phyloP scores from a whole-genome alignment of 768 basidiomycete genomes.

The Postia placenta region DNA sequence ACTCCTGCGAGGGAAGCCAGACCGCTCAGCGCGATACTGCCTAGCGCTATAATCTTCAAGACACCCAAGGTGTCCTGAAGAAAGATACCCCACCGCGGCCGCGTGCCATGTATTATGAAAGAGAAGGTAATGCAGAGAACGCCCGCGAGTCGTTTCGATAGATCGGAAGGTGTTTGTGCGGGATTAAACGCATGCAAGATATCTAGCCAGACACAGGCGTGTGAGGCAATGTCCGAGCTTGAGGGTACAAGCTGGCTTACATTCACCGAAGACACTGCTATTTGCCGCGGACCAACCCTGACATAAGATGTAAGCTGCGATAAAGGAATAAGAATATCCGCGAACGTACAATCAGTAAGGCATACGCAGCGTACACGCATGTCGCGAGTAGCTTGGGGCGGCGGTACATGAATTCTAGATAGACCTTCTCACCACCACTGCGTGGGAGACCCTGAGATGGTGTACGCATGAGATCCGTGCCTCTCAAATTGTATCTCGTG shows the following conservation, averaged over 20 bases:
- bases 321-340: not conserved
- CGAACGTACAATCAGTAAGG: constrained; percentile 47
- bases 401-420: constrained; percentile 65
- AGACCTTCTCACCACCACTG: constrained; percentile 74
- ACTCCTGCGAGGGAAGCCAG: constrained; percentile 43
- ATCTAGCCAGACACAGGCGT: no score
- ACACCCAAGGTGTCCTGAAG: constrained; percentile 59
- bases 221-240: not conserved
- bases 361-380: constrained; percentile 53
- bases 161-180: constrained; percentile 37
- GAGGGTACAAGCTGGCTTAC: constrained; percentile 27
- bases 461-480: no score
- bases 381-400: constrained; percentile 56
- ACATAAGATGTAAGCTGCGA: not conserved
- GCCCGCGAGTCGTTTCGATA: constrained; percentile 47
- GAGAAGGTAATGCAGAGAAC: constrained; percentile 51
- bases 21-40: constrained; percentile 47
- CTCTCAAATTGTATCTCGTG: not conserved
- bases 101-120: constrained; percentile 49
- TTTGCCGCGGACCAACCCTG: constrained; percentile 57
- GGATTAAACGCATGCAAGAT: constrained; percentile 44
- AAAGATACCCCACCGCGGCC: constrained; percentile 48
- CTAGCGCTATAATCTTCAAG: constrained; percentile 54
- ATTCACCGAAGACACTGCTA: constrained; percentile 69
- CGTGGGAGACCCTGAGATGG: constrained; percentile 51